These are phyloP conservation scores for Shiraia bambusicola DNA, from an alignment of 2,329 filamentous ascomycete genomes.

Conservation along the genomic window DNA sequence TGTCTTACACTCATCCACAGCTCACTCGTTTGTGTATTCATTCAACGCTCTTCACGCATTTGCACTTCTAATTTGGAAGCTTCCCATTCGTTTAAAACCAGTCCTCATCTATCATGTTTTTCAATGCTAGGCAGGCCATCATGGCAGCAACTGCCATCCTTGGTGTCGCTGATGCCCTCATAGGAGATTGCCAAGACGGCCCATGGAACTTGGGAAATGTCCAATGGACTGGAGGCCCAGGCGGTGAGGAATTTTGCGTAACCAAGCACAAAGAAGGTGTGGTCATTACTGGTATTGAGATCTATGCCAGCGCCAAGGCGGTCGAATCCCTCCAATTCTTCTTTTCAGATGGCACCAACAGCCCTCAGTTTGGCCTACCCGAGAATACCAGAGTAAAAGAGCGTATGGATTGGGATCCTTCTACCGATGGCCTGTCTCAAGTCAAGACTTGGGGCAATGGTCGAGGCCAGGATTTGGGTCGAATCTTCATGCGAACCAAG, in stretches of 20 bases:
- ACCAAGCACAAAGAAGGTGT: constrained; percentile 16
- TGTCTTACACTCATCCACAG: no score
- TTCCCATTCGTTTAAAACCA: no score
- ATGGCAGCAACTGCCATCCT: no score
- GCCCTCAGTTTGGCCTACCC: constrained; percentile 4
- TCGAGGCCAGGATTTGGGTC: constrained; percentile 10
- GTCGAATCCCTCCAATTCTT: constrained; percentile 18
- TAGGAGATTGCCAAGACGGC: constrained; percentile 3
- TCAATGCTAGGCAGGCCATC: no score
- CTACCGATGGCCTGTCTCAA: constrained; percentile 13
- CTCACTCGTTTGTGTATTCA: no score
- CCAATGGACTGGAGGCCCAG: constrained; percentile 4
- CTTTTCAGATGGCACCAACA: constrained; percentile 20
- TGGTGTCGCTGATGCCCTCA: no score
- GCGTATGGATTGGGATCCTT: constrained; percentile 17
- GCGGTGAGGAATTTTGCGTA: constrained; percentile 11
- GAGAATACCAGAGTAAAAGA: constrained; percentile 8
- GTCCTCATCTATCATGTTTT: no score
- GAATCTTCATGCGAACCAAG: constrained; percentile 13
- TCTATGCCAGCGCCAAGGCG: constrained; percentile 10
- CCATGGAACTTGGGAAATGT: constrained; percentile 8
- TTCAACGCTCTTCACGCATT: no score
- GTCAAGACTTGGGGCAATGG: constrained; percentile 20
- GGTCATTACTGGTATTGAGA: constrained; percentile 17
- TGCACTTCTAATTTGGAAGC: no score